Evolutionary conservation across 352 stramenopile species (phyloP).

Genomic region (Pilasporangium apinafurcum): DNA sequence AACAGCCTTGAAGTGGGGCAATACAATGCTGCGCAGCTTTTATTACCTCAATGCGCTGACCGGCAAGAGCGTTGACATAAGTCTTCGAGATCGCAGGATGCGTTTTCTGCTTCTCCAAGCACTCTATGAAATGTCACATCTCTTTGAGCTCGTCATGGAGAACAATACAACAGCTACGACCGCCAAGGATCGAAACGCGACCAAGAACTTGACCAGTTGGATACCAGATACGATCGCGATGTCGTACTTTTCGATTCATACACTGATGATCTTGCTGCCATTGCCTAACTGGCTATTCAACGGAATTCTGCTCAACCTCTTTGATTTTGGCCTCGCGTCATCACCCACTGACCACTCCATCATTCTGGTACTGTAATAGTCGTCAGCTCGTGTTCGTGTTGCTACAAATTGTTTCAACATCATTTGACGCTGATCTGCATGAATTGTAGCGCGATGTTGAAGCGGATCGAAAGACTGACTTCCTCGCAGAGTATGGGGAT

Average conservation of each 20-base stretch:
- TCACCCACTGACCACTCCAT: conserved; percentile 25
- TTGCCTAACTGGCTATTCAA: conserved; percentile 76
- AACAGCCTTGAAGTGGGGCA: conserved; percentile 74
- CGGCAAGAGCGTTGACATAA: conserved; percentile 31
- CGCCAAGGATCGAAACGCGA: background rate
- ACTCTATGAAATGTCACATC: conserved; percentile 54
- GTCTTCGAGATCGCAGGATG: conserved; percentile 57
- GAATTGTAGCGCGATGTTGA: conserved; percentile 40
- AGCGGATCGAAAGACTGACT: conserved; percentile 34
- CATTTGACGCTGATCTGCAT: too few relatives aligned
- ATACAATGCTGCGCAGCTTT: conserved; percentile 68
- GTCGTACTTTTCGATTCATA: conserved; percentile 53
- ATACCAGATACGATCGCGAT: conserved; percentile 47
- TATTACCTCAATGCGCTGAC: conserved; percentile 79
- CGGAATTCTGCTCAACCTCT: conserved; percentile 22
- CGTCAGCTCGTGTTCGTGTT: too few relatives aligned
- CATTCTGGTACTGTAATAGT: conserved; percentile 40
- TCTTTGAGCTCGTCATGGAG: conserved; percentile 44
- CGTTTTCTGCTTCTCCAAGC: conserved; percentile 65
- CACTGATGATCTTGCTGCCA: conserved; percentile 65
- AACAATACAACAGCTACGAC: background rate
- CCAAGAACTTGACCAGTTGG: conserved; percentile 20
- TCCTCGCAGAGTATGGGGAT: conserved; percentile 66
- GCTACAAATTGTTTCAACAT: too few relatives aligned
- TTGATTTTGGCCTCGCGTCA: conserved; percentile 56